phyloP scores from a whole-genome alignment of 225 moss, liverwort and hornwort species.

The Physcomitrium patens region DNA sequence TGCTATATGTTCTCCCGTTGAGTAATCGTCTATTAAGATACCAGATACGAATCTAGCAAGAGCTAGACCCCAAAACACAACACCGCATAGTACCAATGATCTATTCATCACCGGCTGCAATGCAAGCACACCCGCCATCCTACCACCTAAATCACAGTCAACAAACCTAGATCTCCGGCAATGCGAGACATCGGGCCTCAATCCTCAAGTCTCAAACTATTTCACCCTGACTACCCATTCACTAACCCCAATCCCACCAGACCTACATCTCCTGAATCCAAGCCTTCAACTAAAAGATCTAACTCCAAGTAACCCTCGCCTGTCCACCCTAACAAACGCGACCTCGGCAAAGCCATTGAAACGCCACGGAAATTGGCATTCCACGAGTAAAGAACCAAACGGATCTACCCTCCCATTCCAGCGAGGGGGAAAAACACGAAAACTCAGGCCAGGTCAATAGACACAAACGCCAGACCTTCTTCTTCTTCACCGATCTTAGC shows the following conservation, averaged over 20 bases:
- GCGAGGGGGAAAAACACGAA: too few relatives aligned
- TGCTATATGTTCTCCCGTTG: neutral
- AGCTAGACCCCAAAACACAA: neutral
- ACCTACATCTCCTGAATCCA: neutral
- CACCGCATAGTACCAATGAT: slow-evolving; percentile 4
- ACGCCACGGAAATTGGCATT: neutral
- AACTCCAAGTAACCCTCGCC: neutral
- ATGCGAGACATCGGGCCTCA: neutral
- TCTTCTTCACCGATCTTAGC: too few relatives aligned
- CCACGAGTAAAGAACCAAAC: neutral
- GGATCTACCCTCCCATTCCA: too few relatives aligned
- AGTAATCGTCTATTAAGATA: neutral
- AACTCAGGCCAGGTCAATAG: too few relatives aligned
- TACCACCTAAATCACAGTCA: neutral
- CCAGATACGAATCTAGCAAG: slow-evolving; percentile 1
- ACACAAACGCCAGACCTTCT: too few relatives aligned
- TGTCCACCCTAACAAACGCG: neutral
- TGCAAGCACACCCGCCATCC: neutral
- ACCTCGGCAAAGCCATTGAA: neutral
- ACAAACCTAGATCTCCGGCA: neutral
- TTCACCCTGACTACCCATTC: neutral
- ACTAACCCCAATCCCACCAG: neutral
- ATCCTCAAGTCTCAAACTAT: neutral
- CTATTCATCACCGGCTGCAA: neutral
- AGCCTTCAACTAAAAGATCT: slow-evolving; percentile 20